phyloP scores from a whole-genome alignment of 1,139 yeast genomes.

The Wickerhamomyces sp. region DNA sequence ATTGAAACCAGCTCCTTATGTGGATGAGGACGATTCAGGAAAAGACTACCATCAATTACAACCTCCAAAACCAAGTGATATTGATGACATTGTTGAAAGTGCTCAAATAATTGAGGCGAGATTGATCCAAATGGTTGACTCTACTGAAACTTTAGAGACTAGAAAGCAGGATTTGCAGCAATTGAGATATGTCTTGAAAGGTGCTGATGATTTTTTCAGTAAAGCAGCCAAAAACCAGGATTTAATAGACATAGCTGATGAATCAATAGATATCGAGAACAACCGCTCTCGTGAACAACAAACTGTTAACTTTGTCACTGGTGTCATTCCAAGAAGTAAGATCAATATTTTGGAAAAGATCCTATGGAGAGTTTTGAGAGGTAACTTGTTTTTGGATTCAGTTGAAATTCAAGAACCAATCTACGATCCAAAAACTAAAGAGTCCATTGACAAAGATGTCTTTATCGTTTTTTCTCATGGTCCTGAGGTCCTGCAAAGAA shows the following conservation, averaged over 20 bases:
- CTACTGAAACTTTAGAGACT: slow-evolving; percentile 47
- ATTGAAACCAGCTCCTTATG: slow-evolving; percentile 39
- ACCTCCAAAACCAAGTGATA: slow-evolving; percentile 46
- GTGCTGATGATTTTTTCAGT: slow-evolving; percentile 36
- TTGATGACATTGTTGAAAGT: slow-evolving; percentile 69
- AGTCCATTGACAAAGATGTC: slow-evolving; percentile 57
- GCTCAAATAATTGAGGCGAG: slow-evolving; percentile 60
- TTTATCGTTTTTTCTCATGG: slow-evolving; percentile 91
- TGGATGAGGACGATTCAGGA: slow-evolving; percentile 31
- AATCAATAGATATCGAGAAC: slow-evolving; percentile 25
- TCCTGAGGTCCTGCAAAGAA: slow-evolving; percentile 57
- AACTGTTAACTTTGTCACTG: slow-evolving; percentile 64
- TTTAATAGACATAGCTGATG: slow-evolving; percentile 46
- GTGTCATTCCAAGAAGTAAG: slow-evolving; percentile 74
- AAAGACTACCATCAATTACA: slow-evolving; percentile 16
- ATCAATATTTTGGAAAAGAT: slow-evolving; percentile 74
- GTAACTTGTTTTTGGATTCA: slow-evolving; percentile 75
- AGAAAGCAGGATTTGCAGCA: slow-evolving; percentile 57
- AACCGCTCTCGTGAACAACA: slow-evolving; percentile 21
- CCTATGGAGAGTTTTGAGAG: slow-evolving; percentile 89
- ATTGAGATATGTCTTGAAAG: slow-evolving; percentile 61
- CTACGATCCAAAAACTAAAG: slow-evolving; percentile 44
- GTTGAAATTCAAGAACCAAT: slow-evolving; percentile 61
- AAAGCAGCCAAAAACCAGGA: slow-evolving; percentile 41
- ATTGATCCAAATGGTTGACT: slow-evolving; percentile 48